Evolutionary conservation across 306 rosid genomes (phyloP).

Genomic region (Boehmeria nivea): DNA sequence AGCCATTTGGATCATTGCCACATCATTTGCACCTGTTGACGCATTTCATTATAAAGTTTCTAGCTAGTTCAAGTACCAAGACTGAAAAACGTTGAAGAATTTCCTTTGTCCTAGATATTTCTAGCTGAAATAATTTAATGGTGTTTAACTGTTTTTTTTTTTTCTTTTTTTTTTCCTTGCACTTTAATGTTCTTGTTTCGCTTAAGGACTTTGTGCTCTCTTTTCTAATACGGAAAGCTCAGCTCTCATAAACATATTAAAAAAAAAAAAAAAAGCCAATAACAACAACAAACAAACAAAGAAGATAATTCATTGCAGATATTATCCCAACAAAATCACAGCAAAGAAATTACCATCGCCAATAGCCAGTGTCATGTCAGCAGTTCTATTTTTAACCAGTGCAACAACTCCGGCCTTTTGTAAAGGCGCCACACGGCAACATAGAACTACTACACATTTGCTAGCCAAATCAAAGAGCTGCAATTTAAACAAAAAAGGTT

Average conservation of each 20-base stretch:
- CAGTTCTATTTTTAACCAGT: constrained; percentile 79
- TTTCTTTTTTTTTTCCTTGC: too few relatives aligned
- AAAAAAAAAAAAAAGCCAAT: too few relatives aligned
- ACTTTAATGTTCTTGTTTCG: too few relatives aligned
- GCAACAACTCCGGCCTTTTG: constrained; percentile 99
- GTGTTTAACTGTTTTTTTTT: too few relatives aligned
- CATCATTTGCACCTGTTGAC: constrained; percentile 88
- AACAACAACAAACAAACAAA: constrained; percentile 3
- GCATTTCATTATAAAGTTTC: too few relatives aligned
- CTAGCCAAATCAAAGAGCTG: constrained; percentile 95
- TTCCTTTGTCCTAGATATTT: too few relatives aligned
- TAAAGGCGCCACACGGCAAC: constrained; percentile 98
- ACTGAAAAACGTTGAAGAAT: neutral
- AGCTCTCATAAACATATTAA: too few relatives aligned
- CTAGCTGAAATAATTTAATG: too few relatives aligned
- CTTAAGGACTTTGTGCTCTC: too few relatives aligned
- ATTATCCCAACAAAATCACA: neutral
- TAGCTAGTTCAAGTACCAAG: too few relatives aligned
- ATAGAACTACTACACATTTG: constrained; percentile 79
- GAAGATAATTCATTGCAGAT: neutral
- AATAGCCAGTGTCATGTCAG: constrained; percentile 95
- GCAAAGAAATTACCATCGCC: constrained; percentile 69
- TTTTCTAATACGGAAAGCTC: too few relatives aligned
- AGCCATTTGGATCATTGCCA: constrained; percentile 99
- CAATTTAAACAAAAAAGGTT: neutral